Evolutionary conservation across 257 asterid genomes (phyloP).

Genomic region (Gentiana straminea): DNA sequence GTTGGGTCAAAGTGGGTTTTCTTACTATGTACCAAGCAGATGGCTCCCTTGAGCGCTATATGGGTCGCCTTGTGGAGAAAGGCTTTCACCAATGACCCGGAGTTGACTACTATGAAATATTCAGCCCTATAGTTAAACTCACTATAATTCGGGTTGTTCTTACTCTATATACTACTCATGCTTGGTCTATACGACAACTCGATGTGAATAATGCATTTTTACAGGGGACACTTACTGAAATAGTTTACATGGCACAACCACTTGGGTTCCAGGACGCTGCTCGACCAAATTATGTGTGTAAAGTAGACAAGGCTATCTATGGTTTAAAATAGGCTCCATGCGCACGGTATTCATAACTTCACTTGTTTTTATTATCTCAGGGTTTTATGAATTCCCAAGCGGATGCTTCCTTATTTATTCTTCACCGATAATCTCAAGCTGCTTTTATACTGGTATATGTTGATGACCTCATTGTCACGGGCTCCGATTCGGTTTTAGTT

Average conservation of each 20-base stretch:
- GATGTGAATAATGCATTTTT: not conserved
- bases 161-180: not conserved
- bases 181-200: not conserved
- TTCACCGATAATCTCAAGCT: too few species aligned
- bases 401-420: not conserved
- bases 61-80: not conserved
- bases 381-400: not conserved
- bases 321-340: not conserved
- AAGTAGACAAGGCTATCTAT: not conserved
- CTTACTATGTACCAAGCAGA: not conserved
- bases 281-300: not conserved
- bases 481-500: not conserved
- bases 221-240: not conserved
- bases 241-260: not conserved
- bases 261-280: not conserved
- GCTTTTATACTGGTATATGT: not conserved
- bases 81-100: not conserved
- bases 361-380: not conserved
- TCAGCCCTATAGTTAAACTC: not conserved
- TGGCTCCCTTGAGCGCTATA: not conserved
- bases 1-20: not conserved
- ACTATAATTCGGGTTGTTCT: not conserved
- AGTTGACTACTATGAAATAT: not conserved
- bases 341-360: not conserved
- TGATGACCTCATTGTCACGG: not conserved